Percentiles rank a stretch among this genome's conserved stretches.
These are phyloP conservation scores for Cercophora scortea DNA, from an alignment of 495 filamentous ascomycete genomes.

Conservation along the genomic window DNA sequence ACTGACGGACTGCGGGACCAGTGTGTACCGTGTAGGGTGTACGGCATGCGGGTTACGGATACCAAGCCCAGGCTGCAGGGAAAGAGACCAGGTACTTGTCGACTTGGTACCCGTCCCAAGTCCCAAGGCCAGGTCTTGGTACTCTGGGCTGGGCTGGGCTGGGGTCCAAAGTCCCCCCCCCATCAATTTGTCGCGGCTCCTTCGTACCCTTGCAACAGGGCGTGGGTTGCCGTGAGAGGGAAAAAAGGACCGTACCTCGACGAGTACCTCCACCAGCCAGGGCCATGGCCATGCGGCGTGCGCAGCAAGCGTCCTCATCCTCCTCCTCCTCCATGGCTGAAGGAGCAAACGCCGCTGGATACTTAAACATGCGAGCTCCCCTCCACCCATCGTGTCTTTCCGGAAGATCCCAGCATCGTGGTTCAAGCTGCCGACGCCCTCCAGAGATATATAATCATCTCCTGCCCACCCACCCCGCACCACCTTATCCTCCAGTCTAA, in stretches of 20 bases:
- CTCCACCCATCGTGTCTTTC: constrained; percentile 1
- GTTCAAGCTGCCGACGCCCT: background rate
- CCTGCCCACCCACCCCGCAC: background rate
- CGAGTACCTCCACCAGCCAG: background rate
- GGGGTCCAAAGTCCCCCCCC: background rate
- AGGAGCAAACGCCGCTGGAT: constrained; percentile 6
- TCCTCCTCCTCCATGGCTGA: background rate
- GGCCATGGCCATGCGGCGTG: background rate
- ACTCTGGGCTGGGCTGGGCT: background rate
- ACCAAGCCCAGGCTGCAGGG: constrained; percentile 16
- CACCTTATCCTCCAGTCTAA: no score
- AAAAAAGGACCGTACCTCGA: constrained; percentile 3
- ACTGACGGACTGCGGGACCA: background rate
- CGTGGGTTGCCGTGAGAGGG: background rate
- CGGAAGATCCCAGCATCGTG: background rate
- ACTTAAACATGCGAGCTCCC: constrained; percentile 10
- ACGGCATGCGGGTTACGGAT: constrained; percentile 1
- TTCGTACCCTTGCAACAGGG: background rate
- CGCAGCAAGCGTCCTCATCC: constrained; percentile 3
- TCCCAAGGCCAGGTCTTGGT: background rate
- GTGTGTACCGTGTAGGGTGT: background rate
- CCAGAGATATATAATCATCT: constrained; percentile 1
- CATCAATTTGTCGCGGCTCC: constrained; percentile 2
- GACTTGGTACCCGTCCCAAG: background rate
- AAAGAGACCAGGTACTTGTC: constrained; percentile 5